Base-by-base conservation (phyloP, 2,329 filamentous ascomycete genomes). In the Aspergillus sp. region DNA sequence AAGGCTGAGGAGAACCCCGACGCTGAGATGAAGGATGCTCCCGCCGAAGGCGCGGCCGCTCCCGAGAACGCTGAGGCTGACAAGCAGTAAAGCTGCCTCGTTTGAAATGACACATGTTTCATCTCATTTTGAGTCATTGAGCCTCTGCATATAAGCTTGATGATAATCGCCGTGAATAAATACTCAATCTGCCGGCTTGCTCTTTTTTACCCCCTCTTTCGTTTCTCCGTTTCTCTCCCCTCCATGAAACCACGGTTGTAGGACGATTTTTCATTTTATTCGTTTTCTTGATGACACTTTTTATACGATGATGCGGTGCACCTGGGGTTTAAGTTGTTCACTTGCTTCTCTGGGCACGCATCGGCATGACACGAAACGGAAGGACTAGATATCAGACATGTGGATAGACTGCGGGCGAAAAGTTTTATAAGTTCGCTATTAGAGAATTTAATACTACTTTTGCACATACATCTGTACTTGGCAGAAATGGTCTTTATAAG, bases 1-100 rank as follows among this genome's bases (percentile, higher is more conserved):
- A 75, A 77, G 63, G 46, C 46, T 15, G 77, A 73, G 57, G 71
- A 64, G 57, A 59, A 62, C 50, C 37, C 73, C 47, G 77, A 80
- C 56, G 70, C 75, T 52, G 84, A 87, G 73, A 87, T 87, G 85
- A 82, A 83, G 67, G 85, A 87, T 67, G 84, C 83, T 45, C 77
- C 79, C 27, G 79, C 80, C 55, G 73, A 71, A 47, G 67, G 68
- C 33, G 69, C 73, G 61, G 66, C 68, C 49, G 63, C 72, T 54
- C 59, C 68, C 50, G 56, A 53, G 30, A 47, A 54, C 33, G 71
- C 68, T 57, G 67, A 72, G 62, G 58, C 60, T 44, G 68, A 73
- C 68, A 75, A 77, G 71, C 72, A 76, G 71, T 73, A 72, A 30
- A 65, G 57, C 42, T 44, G 44, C 33, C 54, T 42, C 24, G 33